Base-by-base conservation (phyloP, 768 basidiomycete genomes). In the Termitomyces sp. region DNA sequence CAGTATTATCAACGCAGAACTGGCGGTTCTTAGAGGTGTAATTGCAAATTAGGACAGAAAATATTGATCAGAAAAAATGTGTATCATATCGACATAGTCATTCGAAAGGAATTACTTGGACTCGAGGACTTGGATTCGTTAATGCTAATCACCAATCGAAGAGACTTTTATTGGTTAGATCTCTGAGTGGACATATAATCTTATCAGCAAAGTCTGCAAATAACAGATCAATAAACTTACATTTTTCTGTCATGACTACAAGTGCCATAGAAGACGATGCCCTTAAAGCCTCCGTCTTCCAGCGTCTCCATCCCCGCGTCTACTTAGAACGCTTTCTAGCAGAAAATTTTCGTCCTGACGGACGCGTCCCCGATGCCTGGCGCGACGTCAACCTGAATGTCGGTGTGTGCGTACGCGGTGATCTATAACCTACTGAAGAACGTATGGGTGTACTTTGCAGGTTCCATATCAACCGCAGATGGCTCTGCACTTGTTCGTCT, bases 1-100 rank as follows among this genome's bases (percentile, higher is more conserved):
- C 62, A 92, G 90, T 62, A 90, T 99, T 68, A 95, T 98, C 66
- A 99, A 98, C 68, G 96, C 96, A 2, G 94, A 98, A 76, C 74
- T 89, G n/a, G 94, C 94, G n/a, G 83, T 94, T 6, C 69, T 88
- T 43, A 92, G 87, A 73, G 90, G 88, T 38, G 59, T 63, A 26
- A 52, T 67, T 47, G 43, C 38, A 32, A 55, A 40, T 20, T 52
- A 41, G 38, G 28, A 28, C 7, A 52, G 16, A 24, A 52, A 38
- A 2, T 52, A 9, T 52, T 26, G 18, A 40, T 26, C 20, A 26
- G 52, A 41, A 52, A 52, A 30, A 52, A 52, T 41, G 28, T 52
- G 36, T 52, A 52, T 30, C 26, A 52, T 52, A 52, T 41, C 26
- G 54, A 24, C 56, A 48, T 18, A 26, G 38, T 49, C 20, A 59